Percentiles rank a stretch among this genome's conserved stretches.
Evolutionary conservation across 1,284 basidiomycete genomes (phyloP).

Genomic region (Trichosporon asahii): DNA sequence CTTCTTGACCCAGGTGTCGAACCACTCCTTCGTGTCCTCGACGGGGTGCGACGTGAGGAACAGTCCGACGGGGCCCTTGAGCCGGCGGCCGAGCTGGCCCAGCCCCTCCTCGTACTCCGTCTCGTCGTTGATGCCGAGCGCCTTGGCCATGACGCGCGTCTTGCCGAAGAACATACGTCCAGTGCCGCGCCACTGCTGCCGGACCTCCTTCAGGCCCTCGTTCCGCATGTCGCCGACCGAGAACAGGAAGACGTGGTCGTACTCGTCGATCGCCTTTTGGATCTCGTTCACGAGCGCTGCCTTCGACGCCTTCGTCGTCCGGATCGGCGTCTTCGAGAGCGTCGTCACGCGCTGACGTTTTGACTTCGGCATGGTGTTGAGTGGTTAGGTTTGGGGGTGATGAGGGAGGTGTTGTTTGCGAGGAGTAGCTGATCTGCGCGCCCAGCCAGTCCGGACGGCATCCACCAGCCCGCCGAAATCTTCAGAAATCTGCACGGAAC

Average conservation of each 20-base stretch:
- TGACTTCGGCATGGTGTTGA: conserved; percentile 72
- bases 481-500: conserved; percentile 9
- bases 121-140: conserved; percentile 81
- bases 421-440: background rate
- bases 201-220: conserved; percentile 86
- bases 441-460: too few relatives aligned
- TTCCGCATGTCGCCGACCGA: conserved; percentile 93
- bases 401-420: background rate
- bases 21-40: conserved; percentile 90
- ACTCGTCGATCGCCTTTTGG: conserved; percentile 63
- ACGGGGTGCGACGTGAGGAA: conserved; percentile 87
- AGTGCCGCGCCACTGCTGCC: conserved; percentile 88
- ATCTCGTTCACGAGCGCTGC: conserved; percentile 77
- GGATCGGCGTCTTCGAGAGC: conserved; percentile 56
- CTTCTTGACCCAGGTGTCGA: conserved; percentile 78
- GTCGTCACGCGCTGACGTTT: conserved; percentile 73
- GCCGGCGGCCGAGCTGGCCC: conserved; percentile 71
- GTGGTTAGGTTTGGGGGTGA: background rate
- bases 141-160: conserved; percentile 91
- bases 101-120: conserved; percentile 81
- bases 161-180: conserved; percentile 91
- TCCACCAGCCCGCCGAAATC: background rate
- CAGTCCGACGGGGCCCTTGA: conserved; percentile 89
- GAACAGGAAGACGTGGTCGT: conserved; percentile 93
- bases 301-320: conserved; percentile 68